These are phyloP conservation scores for Lasiosphaeria ovina DNA, from an alignment of 495 filamentous ascomycete species.

Conservation along the genomic window DNA sequence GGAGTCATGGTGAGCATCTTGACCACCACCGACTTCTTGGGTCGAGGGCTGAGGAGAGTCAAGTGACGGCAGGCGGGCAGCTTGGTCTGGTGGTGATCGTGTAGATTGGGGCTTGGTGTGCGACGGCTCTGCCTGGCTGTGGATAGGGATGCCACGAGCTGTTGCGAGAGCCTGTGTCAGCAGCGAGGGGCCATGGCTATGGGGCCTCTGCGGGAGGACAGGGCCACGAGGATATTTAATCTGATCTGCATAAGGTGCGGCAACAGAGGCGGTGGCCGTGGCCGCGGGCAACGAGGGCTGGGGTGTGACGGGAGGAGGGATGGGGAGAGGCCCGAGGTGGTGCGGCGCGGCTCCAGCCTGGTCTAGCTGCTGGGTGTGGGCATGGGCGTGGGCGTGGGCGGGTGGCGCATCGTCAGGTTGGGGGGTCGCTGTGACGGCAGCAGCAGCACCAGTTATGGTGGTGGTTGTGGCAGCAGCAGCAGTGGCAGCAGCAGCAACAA, in stretches of 20 bases:
- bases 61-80: slow-evolving; percentile 12
- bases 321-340: slow-evolving; percentile 24
- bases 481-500: slow-evolving; percentile 21
- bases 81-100: slow-evolving; percentile 19
- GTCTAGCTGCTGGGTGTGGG: not conserved
- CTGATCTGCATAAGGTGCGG: slow-evolving; percentile 36
- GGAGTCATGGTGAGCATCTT: slow-evolving; percentile 33
- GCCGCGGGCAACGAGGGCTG: slow-evolving; percentile 6
- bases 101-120: slow-evolving; percentile 20
- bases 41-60: slow-evolving; percentile 16
- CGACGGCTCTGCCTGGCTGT: slow-evolving; percentile 26
- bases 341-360: not conserved
- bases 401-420: slow-evolving; percentile 15
- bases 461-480: not conserved
- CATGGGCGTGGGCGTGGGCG: not conserved
- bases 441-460: not conserved
- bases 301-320: slow-evolving; percentile 12
- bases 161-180: slow-evolving; percentile 52
- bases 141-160: slow-evolving; percentile 46
- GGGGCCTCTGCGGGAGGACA: slow-evolving; percentile 36
- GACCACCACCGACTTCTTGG: slow-evolving; percentile 14
- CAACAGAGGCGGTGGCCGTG: slow-evolving; percentile 19
- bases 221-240: slow-evolving; percentile 49
- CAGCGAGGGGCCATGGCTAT: slow-evolving; percentile 47
- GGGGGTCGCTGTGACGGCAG: slow-evolving; percentile 10